Percentiles rank a stretch among this genome's conserved stretches.
Conservation (phyloP, 208 protist species). For the Leishmania arabica region DNA sequence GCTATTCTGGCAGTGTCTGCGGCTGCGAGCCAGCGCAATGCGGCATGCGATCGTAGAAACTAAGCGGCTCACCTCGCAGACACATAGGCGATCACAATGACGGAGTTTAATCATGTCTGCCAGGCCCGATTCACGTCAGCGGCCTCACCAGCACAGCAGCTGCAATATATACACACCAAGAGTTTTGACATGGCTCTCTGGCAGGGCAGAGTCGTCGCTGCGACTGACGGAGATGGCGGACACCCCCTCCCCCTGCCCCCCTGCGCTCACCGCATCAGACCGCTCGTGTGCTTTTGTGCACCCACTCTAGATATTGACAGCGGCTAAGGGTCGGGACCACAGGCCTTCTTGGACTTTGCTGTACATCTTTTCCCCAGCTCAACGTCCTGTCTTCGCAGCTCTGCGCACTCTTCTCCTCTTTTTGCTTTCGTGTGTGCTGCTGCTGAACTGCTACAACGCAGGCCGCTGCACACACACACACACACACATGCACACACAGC, state of each 20-base stretch:
- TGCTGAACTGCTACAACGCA: neutral
- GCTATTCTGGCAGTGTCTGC: neutral
- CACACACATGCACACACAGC: neutral
- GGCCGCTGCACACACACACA: neutral
- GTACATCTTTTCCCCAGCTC: neutral
- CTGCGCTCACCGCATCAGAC: neutral
- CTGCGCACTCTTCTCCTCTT: neutral
- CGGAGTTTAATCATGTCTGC: neutral
- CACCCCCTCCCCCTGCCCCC: neutral
- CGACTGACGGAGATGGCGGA: neutral
- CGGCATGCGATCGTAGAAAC: neutral
- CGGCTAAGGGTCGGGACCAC: neutral
- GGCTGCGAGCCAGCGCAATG: neutral
- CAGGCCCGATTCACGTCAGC: neutral
- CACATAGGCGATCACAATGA: too few relatives aligned
- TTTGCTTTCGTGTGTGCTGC: neutral
- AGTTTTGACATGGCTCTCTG: neutral
- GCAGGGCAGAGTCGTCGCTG: neutral
- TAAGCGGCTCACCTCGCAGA: too few relatives aligned
- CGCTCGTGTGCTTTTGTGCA: neutral
- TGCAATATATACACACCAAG: neutral
- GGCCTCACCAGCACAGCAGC: neutral
- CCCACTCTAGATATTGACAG: neutral
- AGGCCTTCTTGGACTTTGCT: neutral
- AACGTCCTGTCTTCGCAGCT: neutral